phyloP scores from a whole-genome alignment of 257 asterid genomes.

The Gynochthodes officinalis region DNA sequence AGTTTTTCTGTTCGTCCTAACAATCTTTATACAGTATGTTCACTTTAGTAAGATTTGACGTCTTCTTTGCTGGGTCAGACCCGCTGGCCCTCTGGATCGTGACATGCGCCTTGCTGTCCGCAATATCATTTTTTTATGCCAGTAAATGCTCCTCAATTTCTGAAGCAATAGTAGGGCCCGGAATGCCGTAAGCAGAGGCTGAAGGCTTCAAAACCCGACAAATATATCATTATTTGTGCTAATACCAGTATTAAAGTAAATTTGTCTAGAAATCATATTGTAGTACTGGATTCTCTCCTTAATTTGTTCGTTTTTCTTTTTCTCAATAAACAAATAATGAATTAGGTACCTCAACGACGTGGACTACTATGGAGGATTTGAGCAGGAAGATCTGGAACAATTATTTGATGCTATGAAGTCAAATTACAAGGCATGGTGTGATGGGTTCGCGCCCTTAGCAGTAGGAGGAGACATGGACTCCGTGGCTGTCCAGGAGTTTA shows the following conservation, averaged over 20 bases:
- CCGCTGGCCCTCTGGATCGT: background rate
- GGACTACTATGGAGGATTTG: constrained; percentile 83
- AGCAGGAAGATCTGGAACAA: constrained; percentile 52
- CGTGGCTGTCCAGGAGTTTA: constrained; percentile 70
- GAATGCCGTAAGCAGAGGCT: background rate
- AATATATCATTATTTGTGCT: background rate
- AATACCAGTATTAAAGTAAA: too few relatives aligned
- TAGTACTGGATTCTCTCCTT: too few relatives aligned
- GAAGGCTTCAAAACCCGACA: background rate
- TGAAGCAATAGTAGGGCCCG: background rate
- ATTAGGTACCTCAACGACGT: constrained; percentile 55
- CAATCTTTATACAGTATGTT: too few relatives aligned
- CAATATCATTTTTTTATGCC: background rate
- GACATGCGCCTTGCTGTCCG: background rate
- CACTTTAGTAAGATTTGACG: too few relatives aligned
- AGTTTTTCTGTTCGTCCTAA: too few relatives aligned
- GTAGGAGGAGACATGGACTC: constrained; percentile 94
- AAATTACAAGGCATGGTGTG: constrained; percentile 75
- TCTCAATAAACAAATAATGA: background rate
- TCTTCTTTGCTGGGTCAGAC: background rate
- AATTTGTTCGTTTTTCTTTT: background rate
- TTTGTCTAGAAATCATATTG: too few relatives aligned
- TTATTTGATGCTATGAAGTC: constrained; percentile 60
- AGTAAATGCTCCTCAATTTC: too few relatives aligned
- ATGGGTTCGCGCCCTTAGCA: constrained; percentile 69